Conservation (phyloP, 768 basidiomycete species). For the Leucosporidium scottii region DNA sequence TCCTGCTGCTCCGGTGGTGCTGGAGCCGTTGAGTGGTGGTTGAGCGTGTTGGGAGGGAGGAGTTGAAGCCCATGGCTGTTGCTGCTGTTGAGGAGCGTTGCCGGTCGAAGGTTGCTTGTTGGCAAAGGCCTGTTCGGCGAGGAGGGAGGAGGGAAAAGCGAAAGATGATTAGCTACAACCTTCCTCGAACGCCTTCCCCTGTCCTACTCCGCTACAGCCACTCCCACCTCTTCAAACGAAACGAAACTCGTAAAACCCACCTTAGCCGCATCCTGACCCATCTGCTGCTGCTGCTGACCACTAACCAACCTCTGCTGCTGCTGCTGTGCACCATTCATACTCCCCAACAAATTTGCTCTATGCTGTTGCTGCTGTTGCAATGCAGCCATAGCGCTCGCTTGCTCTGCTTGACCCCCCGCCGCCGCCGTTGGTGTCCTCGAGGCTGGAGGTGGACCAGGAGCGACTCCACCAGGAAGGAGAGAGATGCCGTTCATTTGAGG, state of each 20-base stretch:
- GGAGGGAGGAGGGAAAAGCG: too few relatives aligned
- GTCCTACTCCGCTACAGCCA: too few relatives aligned
- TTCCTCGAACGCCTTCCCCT: not conserved
- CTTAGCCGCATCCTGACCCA: not conserved
- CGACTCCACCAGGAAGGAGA: slow-evolving; percentile 7
- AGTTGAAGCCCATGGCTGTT: not conserved
- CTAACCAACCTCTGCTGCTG: too few relatives aligned
- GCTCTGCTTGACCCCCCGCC: slow-evolving; percentile 14
- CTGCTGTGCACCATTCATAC: slow-evolving; percentile 20
- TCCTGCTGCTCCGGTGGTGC: too few relatives aligned
- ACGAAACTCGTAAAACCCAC: not conserved
- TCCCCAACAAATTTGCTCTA: slow-evolving; percentile 27
- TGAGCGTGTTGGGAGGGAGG: not conserved
- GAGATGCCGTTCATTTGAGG: slow-evolving; percentile 10
- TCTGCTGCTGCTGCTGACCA: too few relatives aligned
- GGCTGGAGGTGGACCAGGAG: not conserved
- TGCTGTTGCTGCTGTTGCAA: slow-evolving; percentile 30
- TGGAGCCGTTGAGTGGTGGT: slow-evolving; percentile 1
- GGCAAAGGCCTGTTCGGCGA: not conserved
- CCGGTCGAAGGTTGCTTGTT: not conserved
- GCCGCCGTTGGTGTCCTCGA: too few relatives aligned
- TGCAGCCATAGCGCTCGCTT: slow-evolving; percentile 32
- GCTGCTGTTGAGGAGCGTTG: not conserved
- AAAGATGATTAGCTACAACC: not conserved
- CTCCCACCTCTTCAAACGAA: not conserved